Evolutionary conservation across 2,329 filamentous ascomycete species (phyloP).

Genomic region (Colletotrichum abscissum): DNA sequence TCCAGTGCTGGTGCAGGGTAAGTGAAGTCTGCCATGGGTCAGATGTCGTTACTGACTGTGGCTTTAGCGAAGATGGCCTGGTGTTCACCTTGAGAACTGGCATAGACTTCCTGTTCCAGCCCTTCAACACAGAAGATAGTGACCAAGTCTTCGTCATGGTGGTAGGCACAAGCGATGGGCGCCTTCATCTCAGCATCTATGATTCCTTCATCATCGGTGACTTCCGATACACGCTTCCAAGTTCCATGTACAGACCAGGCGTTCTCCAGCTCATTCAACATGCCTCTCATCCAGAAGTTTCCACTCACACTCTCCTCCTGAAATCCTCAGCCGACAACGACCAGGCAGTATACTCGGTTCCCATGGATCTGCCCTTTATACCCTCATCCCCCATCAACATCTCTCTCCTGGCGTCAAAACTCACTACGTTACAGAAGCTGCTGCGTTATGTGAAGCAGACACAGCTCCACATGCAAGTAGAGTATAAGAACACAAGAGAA

Average conservation of each 20-base stretch:
- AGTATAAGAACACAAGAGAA: conserved; percentile 86
- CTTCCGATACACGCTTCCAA: conserved; percentile 62
- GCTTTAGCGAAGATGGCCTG: conserved; percentile 60
- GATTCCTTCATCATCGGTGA: conserved; percentile 84
- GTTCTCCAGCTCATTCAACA: conserved; percentile 65
- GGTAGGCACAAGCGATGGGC: conserved; percentile 77
- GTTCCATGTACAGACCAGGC: conserved; percentile 36
- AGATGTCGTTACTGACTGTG: conserved; percentile 30
- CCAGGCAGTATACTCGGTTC: conserved; percentile 70
- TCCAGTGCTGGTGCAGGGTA: conserved; percentile 72
- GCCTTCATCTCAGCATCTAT: conserved; percentile 83
- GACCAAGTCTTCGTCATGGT: conserved; percentile 85
- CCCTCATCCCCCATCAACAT: conserved; percentile 82
- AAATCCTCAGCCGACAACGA: conserved; percentile 53
- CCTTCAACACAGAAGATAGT: conserved; percentile 71
- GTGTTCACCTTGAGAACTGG: conserved; percentile 78
- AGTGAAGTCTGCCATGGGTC: conserved; percentile 44
- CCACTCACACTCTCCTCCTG: conserved; percentile 81
- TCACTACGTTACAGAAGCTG: conserved; percentile 87
- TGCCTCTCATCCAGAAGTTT: conserved; percentile 77
- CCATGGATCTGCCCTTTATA: conserved; percentile 86
- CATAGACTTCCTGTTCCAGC: conserved; percentile 76
- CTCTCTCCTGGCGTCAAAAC: conserved; percentile 85
- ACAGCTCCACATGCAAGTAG: conserved; percentile 80
- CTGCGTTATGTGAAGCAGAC: conserved; percentile 87